Evolutionary conservation across 2,329 filamentous ascomycete genomes (phyloP), one percentile per base, ranked within the genome.

Genomic region (Xylaria sp.): DNA sequence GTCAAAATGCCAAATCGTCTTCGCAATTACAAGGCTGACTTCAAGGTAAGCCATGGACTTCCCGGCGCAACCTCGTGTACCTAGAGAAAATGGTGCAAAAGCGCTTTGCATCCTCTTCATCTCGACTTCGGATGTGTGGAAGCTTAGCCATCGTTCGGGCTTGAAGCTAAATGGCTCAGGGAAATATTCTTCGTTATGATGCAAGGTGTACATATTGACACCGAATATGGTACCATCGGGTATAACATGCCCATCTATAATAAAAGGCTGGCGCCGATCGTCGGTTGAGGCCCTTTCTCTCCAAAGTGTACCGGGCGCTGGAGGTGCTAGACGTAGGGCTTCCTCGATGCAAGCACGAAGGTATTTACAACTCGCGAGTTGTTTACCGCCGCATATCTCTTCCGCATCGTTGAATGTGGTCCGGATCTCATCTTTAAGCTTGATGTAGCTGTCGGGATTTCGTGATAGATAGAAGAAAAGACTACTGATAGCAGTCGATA

Each of bases 21-120:
- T 76, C 23, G 82, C 83, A 83, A 84, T 77, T 0, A 81, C 81
- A 1, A 84, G 72, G 15, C 78, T 80, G 68, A 82, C 70, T 74
- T 85, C 83, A 58, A 82, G 78, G 68, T 84, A 82, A 10, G 83
- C 82, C 32, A 84, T 74, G 0, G 80, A 76, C 77, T 85, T 86
- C 0, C 84, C 84, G 54, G 85, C 82, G 73, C 85, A 87, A 5
- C 81, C 81, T 2, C 84, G 28, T 4, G 32, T 7, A 1, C 72
- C 72, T 3, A 66, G 13, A 0, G 66, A 64, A 23, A 73, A 73
- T 71, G 7, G 82, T 80, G 0, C 84, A 84, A 66, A 85, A 78
- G 41, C 80, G 15, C 15, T 18, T 13, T 18, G 41, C 41, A 46
- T n/a, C 7, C 5, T 46, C 41, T 18, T 13, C 39, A 41, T 13